Percentiles rank a stretch among this genome's conserved stretches.
These are phyloP conservation scores for Candida morakotiae DNA, from an alignment of 805 yeast species.

Conservation along the genomic window DNA sequence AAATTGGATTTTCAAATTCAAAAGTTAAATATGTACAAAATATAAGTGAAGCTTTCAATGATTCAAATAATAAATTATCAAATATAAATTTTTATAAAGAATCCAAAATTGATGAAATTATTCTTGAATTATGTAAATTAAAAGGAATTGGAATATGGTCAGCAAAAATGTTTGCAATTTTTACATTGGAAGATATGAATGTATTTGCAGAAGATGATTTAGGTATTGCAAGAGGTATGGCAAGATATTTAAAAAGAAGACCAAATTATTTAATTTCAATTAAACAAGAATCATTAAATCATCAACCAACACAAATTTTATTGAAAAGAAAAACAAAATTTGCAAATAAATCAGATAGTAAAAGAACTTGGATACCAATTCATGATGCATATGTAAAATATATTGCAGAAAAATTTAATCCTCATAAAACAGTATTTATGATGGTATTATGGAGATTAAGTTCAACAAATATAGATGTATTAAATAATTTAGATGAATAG, in stretches of 20 bases:
- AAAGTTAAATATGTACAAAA: conserved; percentile 62
- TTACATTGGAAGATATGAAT: conserved; percentile 62
- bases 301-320: conserved; percentile 27
- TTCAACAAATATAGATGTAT: conserved; percentile 50
- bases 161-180: conserved; percentile 80
- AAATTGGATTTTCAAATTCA: conserved; percentile 64
- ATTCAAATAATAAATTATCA: conserved; percentile 28
- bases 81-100: conserved; percentile 32
- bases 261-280: conserved; percentile 46
- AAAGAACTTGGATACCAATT: conserved; percentile 62
- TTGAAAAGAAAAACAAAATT: conserved; percentile 35
- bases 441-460: conserved; percentile 70
- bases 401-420: conserved; percentile 57
- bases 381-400: conserved; percentile 55
- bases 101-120: conserved; percentile 41
- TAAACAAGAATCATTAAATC: conserved; percentile 27
- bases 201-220: conserved; percentile 76
- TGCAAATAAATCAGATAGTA: conserved; percentile 32
- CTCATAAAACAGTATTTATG: conserved; percentile 68
- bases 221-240: conserved; percentile 81
- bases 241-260: conserved; percentile 54
- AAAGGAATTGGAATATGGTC: conserved; percentile 86
- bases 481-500: conserved; percentile 18
- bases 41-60: conserved; percentile 49
- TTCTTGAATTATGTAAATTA: conserved; percentile 45